Base-by-base conservation (phyloP, 768 basidiomycete genomes). In the Tricholoma matsutake region DNA sequence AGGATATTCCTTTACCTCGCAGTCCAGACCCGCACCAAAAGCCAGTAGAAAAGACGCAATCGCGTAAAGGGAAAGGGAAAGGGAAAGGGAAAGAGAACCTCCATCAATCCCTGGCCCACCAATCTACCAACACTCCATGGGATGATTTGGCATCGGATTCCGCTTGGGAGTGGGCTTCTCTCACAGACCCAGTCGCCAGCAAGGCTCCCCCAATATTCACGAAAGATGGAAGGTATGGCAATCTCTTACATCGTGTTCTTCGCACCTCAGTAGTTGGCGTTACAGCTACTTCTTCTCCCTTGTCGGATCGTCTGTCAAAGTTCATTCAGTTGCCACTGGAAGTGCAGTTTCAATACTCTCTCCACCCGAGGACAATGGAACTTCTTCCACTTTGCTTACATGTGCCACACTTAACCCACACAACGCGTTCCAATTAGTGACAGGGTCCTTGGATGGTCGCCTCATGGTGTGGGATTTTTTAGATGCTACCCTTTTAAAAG, bases 391-490 rank as follows among this genome's bases (percentile, higher is more conserved):
- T 66, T 68, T 78, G 22, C 83, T 98, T 64, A 93, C 94, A 10
- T 84, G 87, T 41, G 84, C 88, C 41, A 76, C 87, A 41, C 75
- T 98, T 58, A 90, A 86, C 70, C 94, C 97, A 13, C 82, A 87
- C 63, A 98, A 97, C 74, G 80, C 86, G 25, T 91, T 94, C 64
- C 97, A 98, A 72, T 75, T 99, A 64, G 85, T 98, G 64, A 94
- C 94, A 10, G 88, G 86, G 53, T 92, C 92, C 7, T 68, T 87
- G 61, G 90, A 94, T 65, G 96, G 95, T n/a, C 82, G 81, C 35
- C 74, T 98, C 63, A 85, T 91, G 71, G 76, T 97, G 25, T 99
- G 97, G 97, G 94, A 98, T 75, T 96, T 91, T 72, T 76, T 96
- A 37, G 95, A 97, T 61, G 94, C 88, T 5, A 78, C 81, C 7